phyloP scores from a whole-genome alignment of 441 rosid species.

The Aleurites moluccanus region DNA sequence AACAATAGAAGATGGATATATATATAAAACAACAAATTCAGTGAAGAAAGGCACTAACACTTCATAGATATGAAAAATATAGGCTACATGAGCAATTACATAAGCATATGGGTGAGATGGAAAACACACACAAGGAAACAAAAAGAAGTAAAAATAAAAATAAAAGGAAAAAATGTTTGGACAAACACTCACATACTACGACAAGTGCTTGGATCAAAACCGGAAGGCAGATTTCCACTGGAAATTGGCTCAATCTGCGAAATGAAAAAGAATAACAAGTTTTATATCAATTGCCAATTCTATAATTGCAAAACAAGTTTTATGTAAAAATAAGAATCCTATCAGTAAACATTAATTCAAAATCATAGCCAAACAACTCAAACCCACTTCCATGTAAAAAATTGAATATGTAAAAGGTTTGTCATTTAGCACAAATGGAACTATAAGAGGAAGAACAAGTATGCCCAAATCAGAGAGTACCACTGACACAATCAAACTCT shows the following conservation, averaged over 20 bases:
- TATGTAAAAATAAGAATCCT: too few species aligned
- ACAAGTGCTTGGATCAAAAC: constrained; percentile 99
- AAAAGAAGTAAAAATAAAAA: constrained; percentile 23
- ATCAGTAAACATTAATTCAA: too few species aligned
- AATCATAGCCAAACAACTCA: too few species aligned
- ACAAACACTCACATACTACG: constrained; percentile 98
- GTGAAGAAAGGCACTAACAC: constrained; percentile 5
- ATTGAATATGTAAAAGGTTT: too few species aligned
- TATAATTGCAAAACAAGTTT: too few species aligned
- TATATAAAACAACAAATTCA: constrained; percentile 15
- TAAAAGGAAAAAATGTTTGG: constrained; percentile 35
- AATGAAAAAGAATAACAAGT: constrained; percentile 49
- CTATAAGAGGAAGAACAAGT: too few species aligned
- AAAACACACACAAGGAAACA: constrained; percentile 4
- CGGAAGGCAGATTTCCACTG: constrained; percentile 99
- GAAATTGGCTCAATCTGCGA: constrained; percentile 98
- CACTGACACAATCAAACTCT: too few species aligned
- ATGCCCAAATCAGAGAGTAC: too few species aligned
- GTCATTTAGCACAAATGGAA: too few species aligned
- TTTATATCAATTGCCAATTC: too few species aligned
- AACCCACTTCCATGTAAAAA: too few species aligned
- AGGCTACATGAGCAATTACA: neutral
- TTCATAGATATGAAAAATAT: constrained; percentile 12
- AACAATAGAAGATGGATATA: neutral
- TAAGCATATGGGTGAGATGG: constrained; percentile 20